Conservation (phyloP, 768 basidiomycete species). For the Leccinum ochraceum region DNA sequence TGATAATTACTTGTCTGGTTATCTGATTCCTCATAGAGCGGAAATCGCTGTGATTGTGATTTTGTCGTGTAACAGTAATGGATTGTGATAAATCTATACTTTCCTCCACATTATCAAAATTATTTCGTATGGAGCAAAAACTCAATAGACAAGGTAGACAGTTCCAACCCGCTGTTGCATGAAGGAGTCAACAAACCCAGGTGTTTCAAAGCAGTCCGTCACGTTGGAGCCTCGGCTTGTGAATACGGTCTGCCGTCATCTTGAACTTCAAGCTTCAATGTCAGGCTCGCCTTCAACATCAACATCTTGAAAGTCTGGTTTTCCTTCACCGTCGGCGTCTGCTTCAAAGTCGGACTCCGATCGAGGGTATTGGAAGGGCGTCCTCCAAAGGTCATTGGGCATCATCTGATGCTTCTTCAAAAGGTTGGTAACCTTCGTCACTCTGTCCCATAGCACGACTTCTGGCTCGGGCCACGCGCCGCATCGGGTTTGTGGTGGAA, state of each 20-base stretch:
- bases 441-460: slow-evolving; percentile 37
- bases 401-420: slow-evolving; percentile 48
- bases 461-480: slow-evolving; percentile 27
- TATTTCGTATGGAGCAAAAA: no score
- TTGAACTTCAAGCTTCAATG: slow-evolving; percentile 42
- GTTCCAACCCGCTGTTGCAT: no score
- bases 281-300: slow-evolving; percentile 40
- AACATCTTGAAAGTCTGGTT: slow-evolving; percentile 32
- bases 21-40: no score
- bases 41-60: no score
- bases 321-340: slow-evolving; percentile 39
- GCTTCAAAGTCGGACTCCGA: slow-evolving; percentile 29
- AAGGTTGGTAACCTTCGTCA: slow-evolving; percentile 54
- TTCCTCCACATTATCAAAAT: no score
- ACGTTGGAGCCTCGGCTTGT: no score
- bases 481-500: background rate
- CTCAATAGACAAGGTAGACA: no score
- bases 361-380: slow-evolving; percentile 41
- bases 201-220: no score
- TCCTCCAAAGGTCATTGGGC: slow-evolving; percentile 63
- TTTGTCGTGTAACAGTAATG: no score
- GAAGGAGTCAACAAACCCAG: no score
- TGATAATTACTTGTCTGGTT: no score
- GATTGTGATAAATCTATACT: no score
- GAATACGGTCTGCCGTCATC: slow-evolving; percentile 27